Base-by-base conservation (phyloP, 129 eudicot genomes). In the Pittosporum tobira region DNA sequence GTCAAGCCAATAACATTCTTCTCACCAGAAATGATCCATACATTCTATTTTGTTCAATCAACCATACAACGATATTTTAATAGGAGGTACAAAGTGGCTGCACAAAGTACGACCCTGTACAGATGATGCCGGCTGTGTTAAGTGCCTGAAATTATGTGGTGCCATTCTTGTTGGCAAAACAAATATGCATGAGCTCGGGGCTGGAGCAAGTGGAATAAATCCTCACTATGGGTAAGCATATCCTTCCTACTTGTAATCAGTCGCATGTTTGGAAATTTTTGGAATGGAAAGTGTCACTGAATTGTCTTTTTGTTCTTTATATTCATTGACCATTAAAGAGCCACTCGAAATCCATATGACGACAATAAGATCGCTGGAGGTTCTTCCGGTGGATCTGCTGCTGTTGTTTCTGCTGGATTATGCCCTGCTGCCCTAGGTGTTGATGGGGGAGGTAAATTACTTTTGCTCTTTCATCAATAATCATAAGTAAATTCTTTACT, bases 111-210 rank as follows among this genome's bases (percentile, higher is more conserved):
- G 96, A 62, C 23, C 80, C 6, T 93, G 99, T 59, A 77, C 49
- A 51, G 77, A 79, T 45, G 99, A 93, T 66, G 96, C 99, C 4
- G 71, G 64, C 60, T 93, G 99, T 68, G 96, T 87, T 51, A 51
- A 68, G 45, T 71, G 82, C n/a, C 76, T 93, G 51, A 71, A 94
- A 46, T 71, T 67, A 51, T 93, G 99, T 61, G 99, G 99, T 23
- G 94, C 96, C 65, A 70, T 87, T 62, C 76, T 93, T 38, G 81
- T 93, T 20, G 99, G 99, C 25, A 93, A 93, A 63, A 93, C 99
- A 44, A 93, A 93, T 54, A 93, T 93, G 96, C 99, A 93, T n/a
- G 99, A 93, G 70, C 93, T 93, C 15, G 99, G 99, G 28, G 94
- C 96, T 36, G 99, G 99, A 73, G 69, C 81, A 18, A 87, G 96